Evolutionary conservation across 75 land plant species (phyloP).

Genomic region (Pseudotsuga menziesii): DNA sequence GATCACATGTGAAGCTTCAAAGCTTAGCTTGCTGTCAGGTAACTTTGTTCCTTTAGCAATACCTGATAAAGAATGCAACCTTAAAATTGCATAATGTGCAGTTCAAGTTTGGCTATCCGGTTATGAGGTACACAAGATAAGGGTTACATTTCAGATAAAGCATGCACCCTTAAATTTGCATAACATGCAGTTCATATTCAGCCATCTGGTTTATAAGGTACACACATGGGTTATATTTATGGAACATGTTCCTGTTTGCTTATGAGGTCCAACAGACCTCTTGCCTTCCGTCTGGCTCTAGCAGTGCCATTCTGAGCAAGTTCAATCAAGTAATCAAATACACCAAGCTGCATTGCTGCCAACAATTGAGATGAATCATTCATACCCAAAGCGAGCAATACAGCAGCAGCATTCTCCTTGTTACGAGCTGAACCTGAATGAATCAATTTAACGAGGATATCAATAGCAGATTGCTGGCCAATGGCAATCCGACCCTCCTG

Average conservation of each 20-base stretch:
- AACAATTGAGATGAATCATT: slow-evolving; percentile 32
- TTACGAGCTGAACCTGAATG: slow-evolving; percentile 63
- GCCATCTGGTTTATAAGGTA: no score
- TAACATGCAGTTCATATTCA: no score
- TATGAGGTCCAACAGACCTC: neutral
- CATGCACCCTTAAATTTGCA: no score
- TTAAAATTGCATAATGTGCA: no score
- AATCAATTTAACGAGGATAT: slow-evolving; percentile 54
- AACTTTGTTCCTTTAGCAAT: no score
- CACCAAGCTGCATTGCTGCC: slow-evolving; percentile 24
- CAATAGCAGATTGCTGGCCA: slow-evolving; percentile 49
- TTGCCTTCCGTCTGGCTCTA: slow-evolving; percentile 10
- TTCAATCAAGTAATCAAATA: slow-evolving; percentile 7
- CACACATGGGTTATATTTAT: neutral
- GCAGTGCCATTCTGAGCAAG: slow-evolving; percentile 7
- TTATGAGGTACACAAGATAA: no score
- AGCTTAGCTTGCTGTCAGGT: no score
- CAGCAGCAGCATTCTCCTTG: slow-evolving; percentile 41
- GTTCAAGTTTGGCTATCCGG: no score
- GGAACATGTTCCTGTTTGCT: slow-evolving; percentile 11
- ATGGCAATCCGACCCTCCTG: slow-evolving; percentile 74
- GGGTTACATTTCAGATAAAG: no score
- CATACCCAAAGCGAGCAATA: slow-evolving; percentile 29
- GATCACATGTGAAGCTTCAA: no score
- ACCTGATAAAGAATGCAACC: no score